Evolutionary conservation across 1,284 basidiomycete genomes (phyloP).

Genomic region (Naganishia liquefaciens): DNA sequence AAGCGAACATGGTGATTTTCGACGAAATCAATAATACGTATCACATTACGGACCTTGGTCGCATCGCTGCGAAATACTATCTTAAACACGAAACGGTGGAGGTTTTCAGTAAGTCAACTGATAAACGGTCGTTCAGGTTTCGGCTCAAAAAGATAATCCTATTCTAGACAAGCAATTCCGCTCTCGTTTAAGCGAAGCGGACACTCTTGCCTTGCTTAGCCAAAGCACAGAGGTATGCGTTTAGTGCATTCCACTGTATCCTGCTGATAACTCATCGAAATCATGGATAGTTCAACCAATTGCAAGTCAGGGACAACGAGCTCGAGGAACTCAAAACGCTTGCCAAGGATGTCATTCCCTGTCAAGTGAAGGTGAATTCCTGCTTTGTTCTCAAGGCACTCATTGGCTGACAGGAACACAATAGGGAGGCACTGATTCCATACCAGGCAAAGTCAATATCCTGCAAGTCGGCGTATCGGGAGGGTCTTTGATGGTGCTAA

Average conservation of each 20-base stretch:
- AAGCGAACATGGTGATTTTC: conserved; percentile 80
- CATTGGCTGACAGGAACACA: neutral
- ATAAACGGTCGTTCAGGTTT: too few species aligned
- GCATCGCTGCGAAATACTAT: conserved; percentile 97
- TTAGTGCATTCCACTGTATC: neutral
- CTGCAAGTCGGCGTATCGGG: conserved; percentile 53
- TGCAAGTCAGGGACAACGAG: conserved; percentile 90
- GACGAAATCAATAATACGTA: conserved; percentile 67
- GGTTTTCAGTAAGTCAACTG: conserved; percentile 65
- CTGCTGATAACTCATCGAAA: conserved; percentile 4
- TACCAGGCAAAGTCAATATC: conserved; percentile 90
- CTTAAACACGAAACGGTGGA: conserved; percentile 84
- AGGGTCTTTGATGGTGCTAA: neutral
- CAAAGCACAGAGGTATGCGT: conserved; percentile 79
- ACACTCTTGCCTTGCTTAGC: conserved; percentile 81
- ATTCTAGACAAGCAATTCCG: conserved; percentile 66
- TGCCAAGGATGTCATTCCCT: conserved; percentile 68
- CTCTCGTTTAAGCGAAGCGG: conserved; percentile 88
- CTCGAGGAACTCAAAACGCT: conserved; percentile 76
- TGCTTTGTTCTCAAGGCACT: too few species aligned
- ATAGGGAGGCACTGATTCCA: conserved; percentile 74
- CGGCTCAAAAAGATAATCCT: too few species aligned
- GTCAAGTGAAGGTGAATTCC: conserved; percentile 62
- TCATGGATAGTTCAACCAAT: conserved; percentile 77
- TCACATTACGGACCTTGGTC: conserved; percentile 79